Conservation (phyloP, 2,329 filamentous ascomycete species). For the Colletotrichum lupini region DNA sequence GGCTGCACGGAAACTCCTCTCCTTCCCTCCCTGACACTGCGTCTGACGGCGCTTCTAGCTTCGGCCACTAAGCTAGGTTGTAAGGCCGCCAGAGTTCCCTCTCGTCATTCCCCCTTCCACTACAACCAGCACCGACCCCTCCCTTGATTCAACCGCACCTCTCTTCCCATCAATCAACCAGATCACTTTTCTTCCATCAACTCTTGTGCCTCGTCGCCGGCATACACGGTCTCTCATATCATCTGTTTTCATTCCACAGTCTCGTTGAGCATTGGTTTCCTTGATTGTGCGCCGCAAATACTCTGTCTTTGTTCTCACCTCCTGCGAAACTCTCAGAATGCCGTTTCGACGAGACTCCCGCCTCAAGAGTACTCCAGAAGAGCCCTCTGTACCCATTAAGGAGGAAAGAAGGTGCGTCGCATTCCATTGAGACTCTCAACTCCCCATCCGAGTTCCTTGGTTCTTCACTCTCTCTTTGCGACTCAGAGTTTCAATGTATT, state of each 20-base stretch:
- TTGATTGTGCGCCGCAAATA: background rate
- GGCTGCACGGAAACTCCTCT: background rate
- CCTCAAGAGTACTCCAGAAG: background rate
- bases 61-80: background rate
- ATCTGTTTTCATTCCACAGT: background rate
- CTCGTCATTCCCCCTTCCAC: background rate
- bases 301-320: background rate
- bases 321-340: background rate
- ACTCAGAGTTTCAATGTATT: background rate
- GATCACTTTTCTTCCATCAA: background rate
- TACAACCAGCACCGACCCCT: constrained; percentile 2
- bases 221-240: background rate
- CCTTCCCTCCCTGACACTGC: background rate
- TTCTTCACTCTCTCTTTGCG: background rate
- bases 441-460: background rate
- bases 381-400: background rate
- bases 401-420: background rate
- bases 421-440: background rate
- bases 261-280: background rate
- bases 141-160: constrained; percentile 21
- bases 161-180: background rate
- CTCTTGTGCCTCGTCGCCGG: background rate
- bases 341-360: background rate
- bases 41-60: background rate
- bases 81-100: background rate